A percentile compares a stretch with the other conserved stretches of the same genome.
Conservation (phyloP, 2,329 filamentous ascomycete species). For the Cadophora sp. region DNA sequence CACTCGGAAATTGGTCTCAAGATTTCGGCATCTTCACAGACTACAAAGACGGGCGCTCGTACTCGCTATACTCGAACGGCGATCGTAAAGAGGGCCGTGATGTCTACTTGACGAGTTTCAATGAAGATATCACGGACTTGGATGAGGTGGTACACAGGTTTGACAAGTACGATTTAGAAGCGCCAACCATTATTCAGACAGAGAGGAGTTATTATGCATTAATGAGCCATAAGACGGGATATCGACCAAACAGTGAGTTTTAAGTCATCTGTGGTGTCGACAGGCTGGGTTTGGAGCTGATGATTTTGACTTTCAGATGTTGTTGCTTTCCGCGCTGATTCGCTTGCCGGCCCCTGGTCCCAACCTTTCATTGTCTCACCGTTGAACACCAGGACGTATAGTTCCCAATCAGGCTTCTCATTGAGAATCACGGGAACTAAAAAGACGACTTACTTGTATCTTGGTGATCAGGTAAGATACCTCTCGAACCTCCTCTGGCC, state of each 20-base stretch:
- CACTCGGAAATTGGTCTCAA: slow-evolving; percentile 67
- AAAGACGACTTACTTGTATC: slow-evolving; percentile 55
- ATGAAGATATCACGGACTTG: slow-evolving; percentile 57
- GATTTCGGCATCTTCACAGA: slow-evolving; percentile 68
- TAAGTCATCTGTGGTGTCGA: neutral
- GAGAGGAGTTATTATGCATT: slow-evolving; percentile 64
- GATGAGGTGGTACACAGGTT: slow-evolving; percentile 61
- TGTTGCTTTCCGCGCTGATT: slow-evolving; percentile 60
- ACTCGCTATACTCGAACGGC: slow-evolving; percentile 66
- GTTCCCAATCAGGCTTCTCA: slow-evolving; percentile 58
- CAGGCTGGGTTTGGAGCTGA: neutral
- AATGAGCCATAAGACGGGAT: slow-evolving; percentile 69
- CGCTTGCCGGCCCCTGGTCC: slow-evolving; percentile 57
- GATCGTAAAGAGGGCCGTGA: slow-evolving; percentile 61
- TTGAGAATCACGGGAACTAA: slow-evolving; percentile 55
- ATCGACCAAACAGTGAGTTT: slow-evolving; percentile 60
- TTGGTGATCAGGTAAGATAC: slow-evolving; percentile 20
- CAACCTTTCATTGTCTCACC: slow-evolving; percentile 60
- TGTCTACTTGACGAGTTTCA: slow-evolving; percentile 61
- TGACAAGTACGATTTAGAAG: slow-evolving; percentile 65
- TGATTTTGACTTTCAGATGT: slow-evolving; percentile 49
- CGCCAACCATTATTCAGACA: slow-evolving; percentile 65
- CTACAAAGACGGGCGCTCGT: slow-evolving; percentile 61
- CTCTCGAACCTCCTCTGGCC: neutral
- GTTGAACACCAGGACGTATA: slow-evolving; percentile 57